Conservation (phyloP, 2,329 filamentous ascomycete species). For the Rosellinia necatrix region DNA sequence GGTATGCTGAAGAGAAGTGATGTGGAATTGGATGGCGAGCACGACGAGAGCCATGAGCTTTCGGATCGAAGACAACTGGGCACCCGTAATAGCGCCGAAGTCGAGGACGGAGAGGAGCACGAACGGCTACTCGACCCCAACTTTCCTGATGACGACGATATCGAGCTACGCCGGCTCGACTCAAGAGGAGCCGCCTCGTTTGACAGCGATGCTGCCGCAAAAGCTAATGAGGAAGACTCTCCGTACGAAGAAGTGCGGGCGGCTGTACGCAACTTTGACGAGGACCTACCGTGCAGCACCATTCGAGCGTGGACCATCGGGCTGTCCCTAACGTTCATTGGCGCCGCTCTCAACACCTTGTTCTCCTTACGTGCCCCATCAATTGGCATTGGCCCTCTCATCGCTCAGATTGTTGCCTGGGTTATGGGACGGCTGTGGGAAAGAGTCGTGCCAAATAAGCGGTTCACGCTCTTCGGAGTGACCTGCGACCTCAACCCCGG, state of each 20-base stretch:
- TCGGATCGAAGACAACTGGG: slow-evolving; percentile 41
- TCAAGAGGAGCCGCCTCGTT: slow-evolving; percentile 30
- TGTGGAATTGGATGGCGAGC: neutral
- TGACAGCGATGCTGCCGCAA: slow-evolving; percentile 39
- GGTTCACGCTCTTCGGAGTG: slow-evolving; percentile 57
- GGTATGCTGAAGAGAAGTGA: neutral
- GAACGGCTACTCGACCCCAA: slow-evolving; percentile 62
- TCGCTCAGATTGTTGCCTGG: slow-evolving; percentile 68
- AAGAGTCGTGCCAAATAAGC: slow-evolving; percentile 54
- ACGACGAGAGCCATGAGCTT: slow-evolving; percentile 17
- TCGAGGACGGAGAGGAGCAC: slow-evolving; percentile 55
- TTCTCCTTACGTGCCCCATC: slow-evolving; percentile 66
- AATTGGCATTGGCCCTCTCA: slow-evolving; percentile 63
- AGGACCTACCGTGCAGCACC: slow-evolving; percentile 69
- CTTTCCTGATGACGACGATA: slow-evolving; percentile 50
- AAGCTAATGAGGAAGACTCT: slow-evolving; percentile 56
- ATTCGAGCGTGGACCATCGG: slow-evolving; percentile 69
- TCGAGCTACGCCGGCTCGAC: slow-evolving; percentile 37
- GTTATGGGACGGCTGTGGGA: slow-evolving; percentile 67
- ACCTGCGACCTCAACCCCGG: slow-evolving; percentile 67
- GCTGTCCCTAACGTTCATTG: slow-evolving; percentile 58
- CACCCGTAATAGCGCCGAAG: slow-evolving; percentile 42
- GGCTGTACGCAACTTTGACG: slow-evolving; percentile 67
- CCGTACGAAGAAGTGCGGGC: slow-evolving; percentile 70
- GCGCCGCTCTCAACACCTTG: slow-evolving; percentile 66